Base-by-base conservation (phyloP, 192 early-diverging fungal genomes). In the Dissophora globulifera region DNA sequence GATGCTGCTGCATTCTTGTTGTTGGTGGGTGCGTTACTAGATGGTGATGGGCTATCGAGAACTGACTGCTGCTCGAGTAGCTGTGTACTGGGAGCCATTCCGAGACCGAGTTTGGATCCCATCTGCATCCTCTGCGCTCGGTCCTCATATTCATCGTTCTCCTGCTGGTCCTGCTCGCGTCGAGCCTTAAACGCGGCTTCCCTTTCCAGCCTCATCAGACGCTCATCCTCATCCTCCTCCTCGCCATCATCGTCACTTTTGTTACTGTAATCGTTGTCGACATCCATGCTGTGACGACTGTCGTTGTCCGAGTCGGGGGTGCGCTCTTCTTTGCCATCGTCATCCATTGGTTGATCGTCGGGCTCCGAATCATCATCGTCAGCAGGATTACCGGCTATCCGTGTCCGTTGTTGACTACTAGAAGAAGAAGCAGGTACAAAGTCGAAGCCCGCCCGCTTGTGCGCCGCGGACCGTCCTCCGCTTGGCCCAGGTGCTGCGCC, bases 251-350 rank as follows among this genome's bases (percentile, higher is more conserved):
- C 69, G n/a, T 50, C 57, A 2, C 52, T 33, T 3, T 55, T 42
- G n/a, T n/a, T n/a, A n/a, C n/a, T n/a, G n/a, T n/a, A n/a, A n/a
- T n/a, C n/a, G 0, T 23, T 30, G 30, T 57, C 80, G 2, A 54
- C 53, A 49, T 82, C 85, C 48, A 79, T 68, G n/a, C 62, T 82
- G 60, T 86, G 78, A 35, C 68, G 61, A 11, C 79, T 79, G 20
- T 87, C 83, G 30, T 63, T n/a, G n/a, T n/a, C 79, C 29, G 62
- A 52, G 16, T 74, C 74, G 29, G 43, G 17, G 30, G 12, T 20
- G 27, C 46, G 46, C 22, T 27, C 43, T 29, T 52, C 61, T 15
- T 13, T 78, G 49, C 69, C 66, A 15, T 83, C 82, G 4, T 84
- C 86, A 6, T 66, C 81, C 33, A 47, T 62, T 25, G 26, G 33